Evolutionary conservation across 2,329 filamentous ascomycete species (phyloP), one percentile per base, ranked within the genome.

Genomic region (Mycosphaerella sp.): DNA sequence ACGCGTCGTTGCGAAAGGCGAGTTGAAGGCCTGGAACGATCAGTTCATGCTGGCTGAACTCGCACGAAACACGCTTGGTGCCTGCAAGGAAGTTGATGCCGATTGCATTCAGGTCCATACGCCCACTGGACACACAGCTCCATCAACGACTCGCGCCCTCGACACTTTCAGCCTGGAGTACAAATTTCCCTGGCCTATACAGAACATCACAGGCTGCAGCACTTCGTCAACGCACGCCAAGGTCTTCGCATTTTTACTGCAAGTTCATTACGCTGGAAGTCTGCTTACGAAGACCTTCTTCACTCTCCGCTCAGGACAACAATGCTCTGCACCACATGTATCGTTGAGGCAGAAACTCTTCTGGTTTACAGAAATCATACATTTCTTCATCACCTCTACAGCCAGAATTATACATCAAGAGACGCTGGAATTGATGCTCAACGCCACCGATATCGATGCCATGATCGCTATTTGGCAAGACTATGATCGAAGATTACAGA

Each of bases 1-100:
- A 49, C 82, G 85, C 43, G 78, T 96, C 25, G 34, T 43, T 40
- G 86, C 93, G 59, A 74, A 50, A 10, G 30, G 37, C 68, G 10
- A 68, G 75, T 72, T 64, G 68, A 64, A 69, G 69, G 32, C 42
- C 32, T 96, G 89, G 90, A 84, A 85, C 55, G 89, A 96, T 66
- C 80, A 83, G 16, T 95, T 91, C 63, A 77, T 86, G 0, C 73
- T 96, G 25, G 93, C 86, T 0, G 87, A 90, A 58, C 71, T 89
- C 1, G 83, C 85, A 0, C 86, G 89, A 52, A 83, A 84, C 50
- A 82, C 86, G 0, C 89, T 89, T 64, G 75, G 73, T 4, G 64
- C 64, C 0, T 62, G 80, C 1, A 59, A 70, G 0, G 70, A 72
- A 1, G 68, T 87, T 1, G 80, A 89, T 49, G 60, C 75, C 2